phyloP scores from a whole-genome alignment of 345 rosid genomes.

The Eucalyptus virginea region DNA sequence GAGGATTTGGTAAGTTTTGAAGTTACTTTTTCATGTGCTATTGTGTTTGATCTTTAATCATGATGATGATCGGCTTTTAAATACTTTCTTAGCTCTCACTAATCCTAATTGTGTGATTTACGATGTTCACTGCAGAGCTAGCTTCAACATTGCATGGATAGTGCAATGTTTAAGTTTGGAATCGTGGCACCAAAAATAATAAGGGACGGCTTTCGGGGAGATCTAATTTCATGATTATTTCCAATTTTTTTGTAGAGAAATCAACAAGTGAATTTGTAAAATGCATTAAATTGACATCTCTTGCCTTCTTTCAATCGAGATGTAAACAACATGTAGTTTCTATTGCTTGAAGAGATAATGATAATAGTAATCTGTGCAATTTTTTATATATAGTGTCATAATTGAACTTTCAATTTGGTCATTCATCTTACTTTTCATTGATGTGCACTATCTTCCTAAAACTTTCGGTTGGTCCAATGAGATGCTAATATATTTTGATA shows the following conservation, averaged over 20 bases:
- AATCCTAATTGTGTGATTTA: not conserved
- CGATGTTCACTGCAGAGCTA: not conserved
- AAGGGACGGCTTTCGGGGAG: not conserved
- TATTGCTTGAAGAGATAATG: not conserved
- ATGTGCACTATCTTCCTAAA: not conserved
- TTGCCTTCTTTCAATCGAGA: not conserved
- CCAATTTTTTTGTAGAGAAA: not conserved
- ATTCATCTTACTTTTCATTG: no score
- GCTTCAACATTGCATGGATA: not conserved
- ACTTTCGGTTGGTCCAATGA: not conserved
- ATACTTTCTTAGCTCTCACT: not conserved
- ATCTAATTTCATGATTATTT: not conserved
- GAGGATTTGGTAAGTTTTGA: not conserved
- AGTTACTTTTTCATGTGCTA: not conserved
- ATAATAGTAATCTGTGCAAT: fast-evolving
- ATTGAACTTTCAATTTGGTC: not conserved
- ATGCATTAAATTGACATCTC: not conserved
- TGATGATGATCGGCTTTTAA: not conserved
- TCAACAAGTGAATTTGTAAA: not conserved
- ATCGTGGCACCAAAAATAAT: not conserved
- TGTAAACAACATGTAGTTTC: not conserved
- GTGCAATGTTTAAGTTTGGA: not conserved
- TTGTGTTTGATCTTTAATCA: not conserved
- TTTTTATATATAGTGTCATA: not conserved
- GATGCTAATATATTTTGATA: not conserved